Conservation (phyloP, 352 stramenopile genomes). For the Phytophthora cactorum region DNA sequence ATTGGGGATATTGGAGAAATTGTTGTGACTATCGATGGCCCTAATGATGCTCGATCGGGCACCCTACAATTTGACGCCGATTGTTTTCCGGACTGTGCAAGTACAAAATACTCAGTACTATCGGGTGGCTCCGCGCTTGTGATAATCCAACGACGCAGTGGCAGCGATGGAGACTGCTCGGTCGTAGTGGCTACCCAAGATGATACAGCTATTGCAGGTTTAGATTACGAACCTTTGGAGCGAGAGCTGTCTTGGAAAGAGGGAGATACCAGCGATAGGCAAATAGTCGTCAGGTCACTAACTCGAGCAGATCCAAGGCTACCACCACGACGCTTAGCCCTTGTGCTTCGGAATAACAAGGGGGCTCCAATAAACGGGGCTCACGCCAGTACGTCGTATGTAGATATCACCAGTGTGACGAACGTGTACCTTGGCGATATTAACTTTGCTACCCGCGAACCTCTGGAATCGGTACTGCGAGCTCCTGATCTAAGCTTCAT, state of each 20-base stretch:
- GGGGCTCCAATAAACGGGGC: slow-evolving; percentile 29
- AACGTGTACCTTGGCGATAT: slow-evolving; percentile 50
- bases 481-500: slow-evolving; percentile 60
- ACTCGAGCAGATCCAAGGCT: slow-evolving; percentile 39
- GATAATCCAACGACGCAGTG: slow-evolving; percentile 60
- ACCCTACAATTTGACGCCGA: slow-evolving; percentile 66
- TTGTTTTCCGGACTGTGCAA: slow-evolving; percentile 71
- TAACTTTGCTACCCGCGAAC: slow-evolving; percentile 53
- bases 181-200: slow-evolving; percentile 55
- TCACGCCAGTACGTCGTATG: slow-evolving; percentile 43
- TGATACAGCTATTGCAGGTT: slow-evolving; percentile 43
- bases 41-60: slow-evolving; percentile 62
- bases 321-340: slow-evolving; percentile 35
- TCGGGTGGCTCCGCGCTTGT: slow-evolving; percentile 58
- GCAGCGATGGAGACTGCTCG: slow-evolving; percentile 51
- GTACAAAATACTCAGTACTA: slow-evolving; percentile 47
- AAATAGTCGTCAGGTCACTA: slow-evolving; percentile 54
- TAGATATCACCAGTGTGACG: slow-evolving; percentile 52
- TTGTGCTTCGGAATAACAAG: slow-evolving; percentile 43
- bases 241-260: slow-evolving; percentile 53
- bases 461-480: slow-evolving; percentile 41
- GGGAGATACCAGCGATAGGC: slow-evolving; percentile 54
- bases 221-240: slow-evolving; percentile 60
- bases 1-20: slow-evolving; percentile 54
- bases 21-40: slow-evolving; percentile 59